Percentiles rank a stretch among this genome's conserved stretches.
phyloP scores from a whole-genome alignment of 441 rosid species.

The Gossypium armourianum region DNA sequence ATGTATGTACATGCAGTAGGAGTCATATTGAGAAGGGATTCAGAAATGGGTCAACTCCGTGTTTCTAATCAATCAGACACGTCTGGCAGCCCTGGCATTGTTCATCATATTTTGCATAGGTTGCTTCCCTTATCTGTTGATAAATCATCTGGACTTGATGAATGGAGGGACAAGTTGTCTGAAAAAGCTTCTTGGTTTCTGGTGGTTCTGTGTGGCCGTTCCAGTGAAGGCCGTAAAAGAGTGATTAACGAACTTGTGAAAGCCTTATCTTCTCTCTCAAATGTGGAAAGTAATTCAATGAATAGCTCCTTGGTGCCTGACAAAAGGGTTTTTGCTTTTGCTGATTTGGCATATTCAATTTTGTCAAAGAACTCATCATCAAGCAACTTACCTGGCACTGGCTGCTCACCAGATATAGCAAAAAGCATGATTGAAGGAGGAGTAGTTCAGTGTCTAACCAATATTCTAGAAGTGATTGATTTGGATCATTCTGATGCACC shows the following conservation, averaged over 20 bases:
- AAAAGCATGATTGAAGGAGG: slow-evolving; percentile 95
- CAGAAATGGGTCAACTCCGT: slow-evolving; percentile 61
- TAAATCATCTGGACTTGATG: slow-evolving; percentile 69
- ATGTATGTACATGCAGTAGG: slow-evolving; percentile 85
- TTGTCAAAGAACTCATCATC: slow-evolving; percentile 82
- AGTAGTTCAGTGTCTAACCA: slow-evolving; percentile 63
- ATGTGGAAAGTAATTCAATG: slow-evolving; percentile 53
- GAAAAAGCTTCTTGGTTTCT: slow-evolving; percentile 87
- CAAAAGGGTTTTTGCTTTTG: slow-evolving; percentile 65
- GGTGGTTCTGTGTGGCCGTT: slow-evolving; percentile 80
- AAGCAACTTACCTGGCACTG: slow-evolving; percentile 68
- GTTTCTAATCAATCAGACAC: slow-evolving; percentile 50
- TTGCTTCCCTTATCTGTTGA: slow-evolving; percentile 63
- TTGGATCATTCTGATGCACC: slow-evolving; percentile 97
- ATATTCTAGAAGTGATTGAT: slow-evolving; percentile 75
- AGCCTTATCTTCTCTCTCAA: slow-evolving; percentile 60
- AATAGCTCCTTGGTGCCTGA: slow-evolving; percentile 53
- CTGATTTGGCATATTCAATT: slow-evolving; percentile 62
- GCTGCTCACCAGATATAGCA: slow-evolving; percentile 87
- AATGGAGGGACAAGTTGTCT: slow-evolving; percentile 81
- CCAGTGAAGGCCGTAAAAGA: slow-evolving; percentile 82
- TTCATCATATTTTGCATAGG: slow-evolving; percentile 72
- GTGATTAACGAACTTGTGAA: slow-evolving; percentile 75
- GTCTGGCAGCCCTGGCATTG: slow-evolving; percentile 50
- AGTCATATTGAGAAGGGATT: slow-evolving; percentile 72